Evolutionary conservation across 176 grass and related monocot species (phyloP).

Genomic region (Zoysia japonica): DNA sequence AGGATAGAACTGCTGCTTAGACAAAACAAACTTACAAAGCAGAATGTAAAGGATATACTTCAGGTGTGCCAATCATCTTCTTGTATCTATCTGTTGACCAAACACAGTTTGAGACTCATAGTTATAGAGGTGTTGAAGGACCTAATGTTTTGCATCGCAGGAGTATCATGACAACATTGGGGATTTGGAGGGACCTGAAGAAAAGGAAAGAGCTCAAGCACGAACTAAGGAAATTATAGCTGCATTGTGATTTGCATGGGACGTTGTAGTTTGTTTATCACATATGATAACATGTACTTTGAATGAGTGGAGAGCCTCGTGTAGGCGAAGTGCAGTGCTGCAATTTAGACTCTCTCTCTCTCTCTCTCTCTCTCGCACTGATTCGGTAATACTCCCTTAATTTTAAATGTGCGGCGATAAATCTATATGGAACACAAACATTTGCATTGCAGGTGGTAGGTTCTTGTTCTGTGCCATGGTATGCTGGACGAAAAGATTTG

Average conservation of each 20-base stretch:
- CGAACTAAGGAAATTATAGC: conserved; percentile 71
- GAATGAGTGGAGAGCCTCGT: background rate
- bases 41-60: conserved; percentile 85
- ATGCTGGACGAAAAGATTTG: too few relatives aligned
- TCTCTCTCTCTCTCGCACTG: too few relatives aligned
- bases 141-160: conserved; percentile 34
- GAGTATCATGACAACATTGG: conserved; percentile 99
- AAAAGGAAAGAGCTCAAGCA: conserved; percentile 82
- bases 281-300: background rate
- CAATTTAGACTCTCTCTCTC: background rate
- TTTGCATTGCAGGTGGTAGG: too few relatives aligned
- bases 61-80: conserved; percentile 46
- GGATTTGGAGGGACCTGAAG: conserved; percentile 89
- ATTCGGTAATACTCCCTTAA: too few relatives aligned
- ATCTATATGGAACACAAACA: too few relatives aligned
- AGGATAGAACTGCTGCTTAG: conserved; percentile 89
- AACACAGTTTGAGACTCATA: background rate
- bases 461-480: too few relatives aligned
- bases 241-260: conserved; percentile 39
- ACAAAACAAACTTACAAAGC: conserved; percentile 89
- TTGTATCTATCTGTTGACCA: background rate
- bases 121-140: background rate
- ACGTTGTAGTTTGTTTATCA: background rate
- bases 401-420: too few relatives aligned
- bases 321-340: background rate